These are phyloP conservation scores for Chaetomiaceae sp. DNA, from an alignment of 2,329 filamentous ascomycete genomes.

Conservation along the genomic window DNA sequence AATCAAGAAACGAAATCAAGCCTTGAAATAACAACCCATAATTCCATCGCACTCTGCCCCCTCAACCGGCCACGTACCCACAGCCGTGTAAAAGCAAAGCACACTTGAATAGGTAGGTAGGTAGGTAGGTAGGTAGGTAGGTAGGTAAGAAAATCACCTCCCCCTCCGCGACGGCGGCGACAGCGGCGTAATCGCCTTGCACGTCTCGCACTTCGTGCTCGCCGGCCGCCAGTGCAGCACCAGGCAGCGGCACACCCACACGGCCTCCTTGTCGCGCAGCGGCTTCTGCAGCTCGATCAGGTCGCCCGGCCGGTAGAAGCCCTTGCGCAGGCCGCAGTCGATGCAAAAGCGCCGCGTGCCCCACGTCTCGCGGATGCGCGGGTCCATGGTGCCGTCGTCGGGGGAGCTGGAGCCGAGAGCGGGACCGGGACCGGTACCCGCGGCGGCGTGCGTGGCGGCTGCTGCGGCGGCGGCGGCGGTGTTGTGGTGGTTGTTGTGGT, in stretches of 20 bases:
- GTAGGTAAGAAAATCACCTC: too few relatives aligned
- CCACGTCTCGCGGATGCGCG: conserved; percentile 14
- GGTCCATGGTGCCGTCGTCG: neutral
- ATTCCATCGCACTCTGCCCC: too few relatives aligned
- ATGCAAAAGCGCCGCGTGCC: conserved; percentile 21
- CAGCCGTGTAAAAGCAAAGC: neutral
- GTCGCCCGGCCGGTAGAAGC: conserved; percentile 17
- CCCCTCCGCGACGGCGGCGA: neutral
- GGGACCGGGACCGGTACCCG: too few relatives aligned
- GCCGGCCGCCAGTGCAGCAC: conserved; percentile 4
- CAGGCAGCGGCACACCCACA: conserved; percentile 20
- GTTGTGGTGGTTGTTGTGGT: too few relatives aligned
- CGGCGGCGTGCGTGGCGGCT: too few relatives aligned
- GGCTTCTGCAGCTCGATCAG: conserved; percentile 19
- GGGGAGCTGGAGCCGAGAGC: too few relatives aligned
- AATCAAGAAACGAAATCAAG: too few relatives aligned
- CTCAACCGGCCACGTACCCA: too few relatives aligned
- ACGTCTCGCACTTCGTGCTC: neutral
- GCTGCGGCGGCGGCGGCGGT: too few relatives aligned
- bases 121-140: too few relatives aligned
- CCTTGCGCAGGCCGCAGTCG: conserved; percentile 20
- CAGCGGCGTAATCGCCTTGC: neutral
- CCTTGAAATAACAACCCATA: too few relatives aligned
- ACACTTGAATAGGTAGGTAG: too few relatives aligned
- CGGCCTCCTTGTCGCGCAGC: neutral